Evolutionary conservation across 306 rosid genomes (phyloP).

Genomic region (Corylus americana): DNA sequence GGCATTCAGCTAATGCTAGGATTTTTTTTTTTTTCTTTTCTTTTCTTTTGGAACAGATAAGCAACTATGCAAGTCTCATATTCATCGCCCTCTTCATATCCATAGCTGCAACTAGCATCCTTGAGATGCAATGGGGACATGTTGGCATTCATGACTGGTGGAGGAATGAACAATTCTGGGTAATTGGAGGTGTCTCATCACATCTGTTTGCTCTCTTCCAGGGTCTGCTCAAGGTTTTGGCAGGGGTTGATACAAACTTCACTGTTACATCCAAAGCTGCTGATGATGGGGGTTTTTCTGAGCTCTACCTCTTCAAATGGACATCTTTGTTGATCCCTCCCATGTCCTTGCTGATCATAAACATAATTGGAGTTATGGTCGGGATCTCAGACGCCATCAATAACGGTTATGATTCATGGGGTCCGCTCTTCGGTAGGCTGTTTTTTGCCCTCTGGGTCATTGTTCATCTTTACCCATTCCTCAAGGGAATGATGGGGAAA

Average conservation of each 20-base stretch:
- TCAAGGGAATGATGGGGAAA: constrained; percentile 87
- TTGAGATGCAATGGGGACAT: constrained; percentile 97
- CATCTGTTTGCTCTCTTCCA: constrained; percentile 86
- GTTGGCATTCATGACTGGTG: constrained; percentile 95
- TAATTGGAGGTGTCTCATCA: constrained; percentile 84
- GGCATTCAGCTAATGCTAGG: constrained; percentile 20
- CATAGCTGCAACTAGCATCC: constrained; percentile 77
- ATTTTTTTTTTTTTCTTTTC: constrained; percentile 2
- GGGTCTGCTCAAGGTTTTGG: constrained; percentile 90
- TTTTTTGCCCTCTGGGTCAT: constrained; percentile 94
- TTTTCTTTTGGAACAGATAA: constrained; percentile 50
- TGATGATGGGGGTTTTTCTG: constrained; percentile 82
- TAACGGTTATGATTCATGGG: constrained; percentile 96
- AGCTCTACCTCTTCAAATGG: constrained; percentile 94
- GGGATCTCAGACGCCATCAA: constrained; percentile 89
- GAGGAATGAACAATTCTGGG: constrained; percentile 98
- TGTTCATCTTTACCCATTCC: constrained; percentile 93
- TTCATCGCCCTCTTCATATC: constrained; percentile 88
- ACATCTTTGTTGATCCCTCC: constrained; percentile 84
- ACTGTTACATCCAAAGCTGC: constrained; percentile 92
- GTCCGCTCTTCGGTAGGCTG: constrained; percentile 80
- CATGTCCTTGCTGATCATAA: constrained; percentile 69
- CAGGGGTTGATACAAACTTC: constrained; percentile 84
- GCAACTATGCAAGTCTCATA: constrained; percentile 81
- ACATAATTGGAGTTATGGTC: constrained; percentile 78